A percentile compares a stretch with the other conserved stretches of the same genome.
Conservation (phyloP, 768 basidiomycete genomes). For the Paxillus ammoniavirescens region DNA sequence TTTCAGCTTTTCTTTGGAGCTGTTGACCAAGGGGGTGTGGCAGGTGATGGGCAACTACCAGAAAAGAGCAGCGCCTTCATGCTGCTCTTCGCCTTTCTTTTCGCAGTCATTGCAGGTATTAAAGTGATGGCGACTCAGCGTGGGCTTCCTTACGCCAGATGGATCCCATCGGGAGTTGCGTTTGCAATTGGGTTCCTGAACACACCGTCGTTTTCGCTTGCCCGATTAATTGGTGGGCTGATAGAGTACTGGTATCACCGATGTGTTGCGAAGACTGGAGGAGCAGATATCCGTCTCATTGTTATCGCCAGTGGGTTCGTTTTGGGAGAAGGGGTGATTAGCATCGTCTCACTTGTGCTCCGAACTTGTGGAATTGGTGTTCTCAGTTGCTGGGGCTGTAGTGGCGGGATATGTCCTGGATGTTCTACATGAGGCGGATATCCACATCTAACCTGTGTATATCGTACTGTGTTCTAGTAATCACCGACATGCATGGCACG, state of each 20-base stretch:
- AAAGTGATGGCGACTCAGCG: slow-evolving; percentile 60
- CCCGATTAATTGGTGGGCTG: slow-evolving; percentile 84
- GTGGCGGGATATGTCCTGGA: slow-evolving; percentile 67
- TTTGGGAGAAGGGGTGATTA: slow-evolving; percentile 89
- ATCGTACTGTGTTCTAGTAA: neutral
- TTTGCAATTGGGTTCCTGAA: slow-evolving; percentile 97
- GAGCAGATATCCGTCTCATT: slow-evolving; percentile 70
- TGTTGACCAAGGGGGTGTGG: slow-evolving; percentile 13
- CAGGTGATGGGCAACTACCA: slow-evolving; percentile 83
- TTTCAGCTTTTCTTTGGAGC: neutral
- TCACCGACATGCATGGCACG: neutral
- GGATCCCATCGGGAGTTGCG: slow-evolving; percentile 90
- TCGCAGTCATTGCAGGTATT: slow-evolving; percentile 60
- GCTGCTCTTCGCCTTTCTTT: slow-evolving; percentile 70
- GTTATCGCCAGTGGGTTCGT: slow-evolving; percentile 95
- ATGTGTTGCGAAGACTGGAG: slow-evolving; percentile 45
- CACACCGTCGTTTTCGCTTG: slow-evolving; percentile 91
- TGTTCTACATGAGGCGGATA: slow-evolving; percentile 44
- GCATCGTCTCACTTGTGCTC: slow-evolving; percentile 73
- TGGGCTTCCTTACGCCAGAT: slow-evolving; percentile 56
- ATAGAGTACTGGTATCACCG: slow-evolving; percentile 71
- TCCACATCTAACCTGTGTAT: neutral
- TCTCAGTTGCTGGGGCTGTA: slow-evolving; percentile 86
- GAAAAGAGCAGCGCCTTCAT: slow-evolving; percentile 75
- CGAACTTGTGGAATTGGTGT: slow-evolving; percentile 73